Conservation (phyloP, 2,329 filamentous ascomycete species). For the Penicillium sp. region DNA sequence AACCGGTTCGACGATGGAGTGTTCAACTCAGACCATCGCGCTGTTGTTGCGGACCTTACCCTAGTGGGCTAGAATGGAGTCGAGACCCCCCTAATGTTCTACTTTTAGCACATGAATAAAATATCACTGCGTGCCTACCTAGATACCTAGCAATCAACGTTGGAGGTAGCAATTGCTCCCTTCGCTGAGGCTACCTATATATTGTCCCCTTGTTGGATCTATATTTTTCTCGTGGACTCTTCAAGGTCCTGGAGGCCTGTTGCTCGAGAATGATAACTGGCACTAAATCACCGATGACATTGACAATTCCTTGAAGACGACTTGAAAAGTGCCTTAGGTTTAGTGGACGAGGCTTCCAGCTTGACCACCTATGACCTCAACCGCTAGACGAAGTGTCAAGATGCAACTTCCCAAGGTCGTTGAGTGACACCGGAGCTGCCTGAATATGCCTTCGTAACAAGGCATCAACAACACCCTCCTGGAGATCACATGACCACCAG, state of each 20-base stretch:
- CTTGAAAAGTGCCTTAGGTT: background rate
- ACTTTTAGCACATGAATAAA: background rate
- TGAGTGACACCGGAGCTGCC: background rate
- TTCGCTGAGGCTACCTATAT: background rate
- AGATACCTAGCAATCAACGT: background rate
- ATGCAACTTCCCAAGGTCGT: background rate
- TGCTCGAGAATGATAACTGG: background rate
- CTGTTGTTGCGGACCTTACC: conserved; percentile 53
- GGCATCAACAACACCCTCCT: conserved; percentile 1
- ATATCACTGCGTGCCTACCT: background rate
- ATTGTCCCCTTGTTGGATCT: background rate
- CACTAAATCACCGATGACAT: background rate
- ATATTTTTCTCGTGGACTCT: background rate
- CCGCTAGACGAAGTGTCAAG: background rate
- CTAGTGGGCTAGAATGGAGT: conserved; percentile 16
- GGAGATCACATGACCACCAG: conserved; percentile 14
- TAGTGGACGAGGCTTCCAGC: background rate
- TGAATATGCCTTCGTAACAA: conserved; percentile 3
- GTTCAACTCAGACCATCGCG: conserved; percentile 56
- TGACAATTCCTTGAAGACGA: background rate
- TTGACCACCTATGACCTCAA: background rate
- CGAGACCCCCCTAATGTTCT: background rate
- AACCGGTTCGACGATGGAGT: conserved; percentile 58
- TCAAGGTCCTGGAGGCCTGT: background rate
- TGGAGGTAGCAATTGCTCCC: no score